Conservation (phyloP, 371 early-diverging fungal genomes). For the Mortierella sp. region DNA sequence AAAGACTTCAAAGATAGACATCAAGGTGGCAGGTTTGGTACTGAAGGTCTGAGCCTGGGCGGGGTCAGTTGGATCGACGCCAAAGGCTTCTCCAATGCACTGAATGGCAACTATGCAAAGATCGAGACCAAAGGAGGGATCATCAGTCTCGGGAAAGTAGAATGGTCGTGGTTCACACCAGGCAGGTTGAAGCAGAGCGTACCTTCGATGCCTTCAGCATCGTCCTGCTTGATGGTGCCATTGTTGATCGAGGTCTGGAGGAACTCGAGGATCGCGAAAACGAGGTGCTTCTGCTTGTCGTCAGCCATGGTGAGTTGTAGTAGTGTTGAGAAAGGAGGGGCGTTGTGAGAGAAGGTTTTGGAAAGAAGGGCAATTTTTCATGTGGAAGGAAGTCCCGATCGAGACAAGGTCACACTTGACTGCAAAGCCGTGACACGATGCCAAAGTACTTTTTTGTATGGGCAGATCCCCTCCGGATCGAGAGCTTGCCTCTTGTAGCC, state of each 20-base stretch:
- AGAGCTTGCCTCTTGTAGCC: too few species aligned
- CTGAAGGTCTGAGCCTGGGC: conserved; percentile 72
- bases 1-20: conserved; percentile 91
- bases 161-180: background rate
- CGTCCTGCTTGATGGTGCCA: conserved; percentile 82
- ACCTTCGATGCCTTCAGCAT: conserved; percentile 93
- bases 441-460: too few species aligned
- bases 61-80: conserved; percentile 79
- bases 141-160: too few species aligned
- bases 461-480: too few species aligned
- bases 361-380: background rate
- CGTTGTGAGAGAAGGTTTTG: background rate
- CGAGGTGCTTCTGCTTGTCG: conserved; percentile 80
- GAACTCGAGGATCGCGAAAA: conserved; percentile 91
- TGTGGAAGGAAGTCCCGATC: background rate
- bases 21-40: conserved; percentile 86
- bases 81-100: conserved; percentile 95
- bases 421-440: too few species aligned
- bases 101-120: conserved; percentile 82
- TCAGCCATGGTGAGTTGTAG: conserved; percentile 55
- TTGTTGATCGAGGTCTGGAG: conserved; percentile 82
- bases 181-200: conserved; percentile 7
- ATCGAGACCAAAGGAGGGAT: background rate
- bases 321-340: background rate
- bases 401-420: too few species aligned